A percentile compares a stretch with the other conserved stretches of the same genome.
These are phyloP conservation scores for Tetrahymena thermophila DNA, from an alignment of 73 alveolate species.

Conservation along the genomic window DNA sequence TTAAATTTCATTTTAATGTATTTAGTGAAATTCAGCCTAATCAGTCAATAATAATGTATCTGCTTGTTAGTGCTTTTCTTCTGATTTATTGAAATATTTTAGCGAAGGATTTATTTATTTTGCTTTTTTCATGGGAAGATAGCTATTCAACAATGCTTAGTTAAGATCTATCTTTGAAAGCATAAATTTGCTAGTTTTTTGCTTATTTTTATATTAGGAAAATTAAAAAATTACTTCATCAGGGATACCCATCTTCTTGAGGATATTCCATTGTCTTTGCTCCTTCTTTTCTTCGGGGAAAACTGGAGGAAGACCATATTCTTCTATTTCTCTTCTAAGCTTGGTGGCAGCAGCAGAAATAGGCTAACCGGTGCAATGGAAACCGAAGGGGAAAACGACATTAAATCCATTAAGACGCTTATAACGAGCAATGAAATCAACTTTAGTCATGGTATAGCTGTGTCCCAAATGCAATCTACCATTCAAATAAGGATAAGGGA, in stretches of 20 bases:
- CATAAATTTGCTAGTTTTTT: not conserved
- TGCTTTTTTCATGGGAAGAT: not conserved
- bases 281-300: slow-evolving; percentile 37
- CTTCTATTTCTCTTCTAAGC: slow-evolving; percentile 70
- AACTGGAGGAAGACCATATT: not conserved
- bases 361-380: slow-evolving; percentile 99
- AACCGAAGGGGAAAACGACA: slow-evolving; percentile 95
- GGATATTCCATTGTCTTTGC: slow-evolving; percentile 43
- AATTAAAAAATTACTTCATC: not conserved
- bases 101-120: no score
- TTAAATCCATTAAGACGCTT: slow-evolving; percentile 87
- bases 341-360: slow-evolving; percentile 97
- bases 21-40: not conserved
- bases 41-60: no score
- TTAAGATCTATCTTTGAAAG: not conserved
- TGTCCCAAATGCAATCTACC: slow-evolving; percentile 97
- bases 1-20: not conserved
- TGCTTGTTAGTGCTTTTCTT: no score
- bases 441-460: slow-evolving; percentile 90
- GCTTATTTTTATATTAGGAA: no score
- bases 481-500: slow-evolving; percentile 99
- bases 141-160: not conserved
- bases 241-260: slow-evolving; percentile 54
- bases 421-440: slow-evolving; percentile 93
- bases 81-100: no score